These are phyloP conservation scores for Aciculosporium take DNA, from an alignment of 2,329 filamentous ascomycete genomes.

Conservation along the genomic window DNA sequence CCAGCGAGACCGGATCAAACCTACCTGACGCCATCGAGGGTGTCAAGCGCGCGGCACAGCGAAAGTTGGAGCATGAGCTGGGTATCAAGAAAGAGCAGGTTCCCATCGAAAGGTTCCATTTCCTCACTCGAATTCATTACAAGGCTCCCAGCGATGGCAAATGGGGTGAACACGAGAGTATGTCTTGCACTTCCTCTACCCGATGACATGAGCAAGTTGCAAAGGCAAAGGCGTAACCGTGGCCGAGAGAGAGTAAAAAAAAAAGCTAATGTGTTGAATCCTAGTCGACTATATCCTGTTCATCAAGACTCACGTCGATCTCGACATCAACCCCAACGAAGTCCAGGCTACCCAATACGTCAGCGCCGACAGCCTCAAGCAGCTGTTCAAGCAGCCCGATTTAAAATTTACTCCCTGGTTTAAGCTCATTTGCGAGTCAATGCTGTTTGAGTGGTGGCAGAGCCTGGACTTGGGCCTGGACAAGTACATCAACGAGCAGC, in stretches of 20 bases:
- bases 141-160: constrained; percentile 92
- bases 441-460: constrained; percentile 97
- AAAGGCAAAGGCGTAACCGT: not conserved
- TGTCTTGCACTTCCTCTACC: constrained; percentile 20
- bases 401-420: constrained; percentile 97
- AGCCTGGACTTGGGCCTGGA: constrained; percentile 69
- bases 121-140: constrained; percentile 95
- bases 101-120: constrained; percentile 79
- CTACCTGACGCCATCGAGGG: constrained; percentile 69
- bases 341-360: constrained; percentile 77
- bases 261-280: not conserved
- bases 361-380: constrained; percentile 64
- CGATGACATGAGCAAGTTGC: not conserved
- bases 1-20: constrained; percentile 76
- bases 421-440: constrained; percentile 93
- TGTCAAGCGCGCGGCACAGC: constrained; percentile 80
- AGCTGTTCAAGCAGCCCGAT: constrained; percentile 66
- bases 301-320: constrained; percentile 83
- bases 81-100: constrained; percentile 84
- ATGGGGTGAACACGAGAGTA: constrained; percentile 98
- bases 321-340: constrained; percentile 75
- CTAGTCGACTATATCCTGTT: constrained; percentile 97
- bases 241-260: too few relatives aligned
- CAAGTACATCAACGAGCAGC: constrained; percentile 71
- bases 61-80: constrained; percentile 89